Evolutionary conservation across 345 rosid species (phyloP).

Genomic region (Eucalyptus coolabah): DNA sequence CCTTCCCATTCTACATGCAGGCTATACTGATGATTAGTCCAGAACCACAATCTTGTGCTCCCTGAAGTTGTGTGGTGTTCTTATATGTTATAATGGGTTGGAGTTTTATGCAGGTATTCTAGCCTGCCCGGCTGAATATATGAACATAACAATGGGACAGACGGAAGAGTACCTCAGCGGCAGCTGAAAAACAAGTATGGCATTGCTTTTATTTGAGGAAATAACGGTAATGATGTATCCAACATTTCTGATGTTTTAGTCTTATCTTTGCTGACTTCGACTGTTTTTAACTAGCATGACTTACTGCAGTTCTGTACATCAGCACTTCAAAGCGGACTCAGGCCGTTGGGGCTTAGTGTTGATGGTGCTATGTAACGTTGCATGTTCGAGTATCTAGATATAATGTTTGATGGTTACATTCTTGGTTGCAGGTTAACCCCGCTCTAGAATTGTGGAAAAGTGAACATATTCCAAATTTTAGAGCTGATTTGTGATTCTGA

Average conservation of each 20-base stretch:
- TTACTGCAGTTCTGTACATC: slow-evolving; percentile 14
- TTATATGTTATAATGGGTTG: background rate
- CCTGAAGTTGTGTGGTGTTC: background rate
- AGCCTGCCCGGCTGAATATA: background rate
- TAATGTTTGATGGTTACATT: too few relatives aligned
- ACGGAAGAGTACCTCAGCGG: slow-evolving; percentile 85
- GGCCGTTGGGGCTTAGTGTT: background rate
- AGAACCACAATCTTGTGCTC: background rate
- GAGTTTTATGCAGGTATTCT: background rate
- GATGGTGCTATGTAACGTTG: background rate
- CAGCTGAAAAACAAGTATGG: slow-evolving; percentile 92
- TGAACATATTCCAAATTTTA: too few relatives aligned
- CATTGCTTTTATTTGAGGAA: slow-evolving; percentile 92
- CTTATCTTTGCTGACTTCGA: background rate
- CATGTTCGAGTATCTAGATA: too few relatives aligned
- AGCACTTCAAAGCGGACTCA: too few relatives aligned
- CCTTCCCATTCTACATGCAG: background rate
- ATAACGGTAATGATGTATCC: slow-evolving; percentile 43
- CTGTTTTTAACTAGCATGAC: background rate
- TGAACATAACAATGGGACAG: slow-evolving; percentile 91
- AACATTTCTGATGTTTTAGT: background rate
- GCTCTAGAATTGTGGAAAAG: too few relatives aligned
- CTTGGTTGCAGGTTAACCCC: too few relatives aligned
- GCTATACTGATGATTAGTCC: background rate
- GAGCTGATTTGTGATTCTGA: too few relatives aligned